Evolutionary conservation across 208 protist genomes (phyloP), one percentile per base, ranked within the genome.

Genomic region (Crithidia acanthocephali): DNA sequence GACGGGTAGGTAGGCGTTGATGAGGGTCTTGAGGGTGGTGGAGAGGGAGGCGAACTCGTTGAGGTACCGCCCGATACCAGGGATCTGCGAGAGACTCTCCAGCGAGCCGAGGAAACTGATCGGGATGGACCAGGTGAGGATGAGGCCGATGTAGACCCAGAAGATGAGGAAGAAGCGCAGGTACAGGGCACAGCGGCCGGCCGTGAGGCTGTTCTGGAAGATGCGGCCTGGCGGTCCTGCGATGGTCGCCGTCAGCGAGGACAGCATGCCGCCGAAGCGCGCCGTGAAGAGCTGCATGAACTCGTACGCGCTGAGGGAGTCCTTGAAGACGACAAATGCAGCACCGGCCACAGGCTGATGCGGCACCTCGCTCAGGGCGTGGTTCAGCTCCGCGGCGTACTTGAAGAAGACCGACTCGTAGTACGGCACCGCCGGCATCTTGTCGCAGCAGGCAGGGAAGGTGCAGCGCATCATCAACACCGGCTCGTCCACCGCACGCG

Each of bases 51-150:
- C 47, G 60, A 77, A 75, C 27, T 55, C 28, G n/a, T 52, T 55
- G 30, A 92, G 72, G 22, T 50, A 68, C 11, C 59, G 65, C n/a
- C 85, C 80, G n/a, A 89, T 50, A 27, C 52, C 80, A 2, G 83
- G 84, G 15, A 92, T 65, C 47, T 80, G 48, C 13, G 81, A 79
- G 47, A 95, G 56, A 42, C 85, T 88, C 27, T 94, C 84, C 23
- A 96, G 65, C 3, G 88, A 96, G 25, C 91, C 81, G 27, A 96
- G 55, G 62, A 94, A 74, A 52, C 83, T 86, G 40, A 94, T 83
- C 23, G 91, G 91, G 57, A 95, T 79, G 59, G 84, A 87, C 81
- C 81, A 93, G 25, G 79, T 84, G 47, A 93, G 74, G 35, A 95
- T 48, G 20, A 95, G 76, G 15, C 80, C 9, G 7, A 92, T 57